These are phyloP conservation scores for Leptographium radiaticola DNA, from an alignment of 2,329 filamentous ascomycete genomes.

Conservation along the genomic window DNA sequence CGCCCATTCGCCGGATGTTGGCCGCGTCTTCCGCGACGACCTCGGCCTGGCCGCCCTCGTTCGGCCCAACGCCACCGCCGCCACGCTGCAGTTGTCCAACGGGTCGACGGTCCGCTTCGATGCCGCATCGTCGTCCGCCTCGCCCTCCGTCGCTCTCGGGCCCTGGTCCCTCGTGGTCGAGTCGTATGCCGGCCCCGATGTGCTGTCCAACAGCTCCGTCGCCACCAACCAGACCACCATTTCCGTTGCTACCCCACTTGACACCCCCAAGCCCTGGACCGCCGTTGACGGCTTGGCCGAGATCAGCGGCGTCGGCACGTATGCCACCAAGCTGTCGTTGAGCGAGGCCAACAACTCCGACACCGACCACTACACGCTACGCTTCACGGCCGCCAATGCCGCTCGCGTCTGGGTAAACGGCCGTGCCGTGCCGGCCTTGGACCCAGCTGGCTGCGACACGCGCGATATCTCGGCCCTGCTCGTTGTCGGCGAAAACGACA, in stretches of 20 bases:
- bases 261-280: constrained; percentile 7
- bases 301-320: constrained; percentile 8
- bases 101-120: not conserved
- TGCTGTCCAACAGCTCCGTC: constrained; percentile 5
- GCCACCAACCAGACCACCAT: constrained; percentile 4
- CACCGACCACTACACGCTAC: constrained; percentile 5
- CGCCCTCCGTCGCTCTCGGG: not conserved
- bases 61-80: not conserved
- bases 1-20: not conserved
- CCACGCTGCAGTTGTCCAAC: constrained; percentile 5
- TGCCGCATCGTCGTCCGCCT: not conserved
- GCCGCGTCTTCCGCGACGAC: not conserved
- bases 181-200: not conserved
- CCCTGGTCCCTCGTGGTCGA: constrained; percentile 2
- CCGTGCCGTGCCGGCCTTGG: constrained; percentile 3
- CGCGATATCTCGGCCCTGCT: constrained; percentile 5
- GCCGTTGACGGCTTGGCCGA: constrained; percentile 1
- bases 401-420: constrained; percentile 9
- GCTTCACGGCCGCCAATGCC: constrained; percentile 2
- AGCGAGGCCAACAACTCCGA: not conserved
- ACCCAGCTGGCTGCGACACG: constrained; percentile 2
- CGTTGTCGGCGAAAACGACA: not conserved
- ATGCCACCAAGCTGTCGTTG: constrained; percentile 4
- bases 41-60: not conserved
- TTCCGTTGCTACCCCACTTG: not conserved